phyloP scores from a whole-genome alignment of 305 asterid species.

The Fraxinus xanthoxyloides region DNA sequence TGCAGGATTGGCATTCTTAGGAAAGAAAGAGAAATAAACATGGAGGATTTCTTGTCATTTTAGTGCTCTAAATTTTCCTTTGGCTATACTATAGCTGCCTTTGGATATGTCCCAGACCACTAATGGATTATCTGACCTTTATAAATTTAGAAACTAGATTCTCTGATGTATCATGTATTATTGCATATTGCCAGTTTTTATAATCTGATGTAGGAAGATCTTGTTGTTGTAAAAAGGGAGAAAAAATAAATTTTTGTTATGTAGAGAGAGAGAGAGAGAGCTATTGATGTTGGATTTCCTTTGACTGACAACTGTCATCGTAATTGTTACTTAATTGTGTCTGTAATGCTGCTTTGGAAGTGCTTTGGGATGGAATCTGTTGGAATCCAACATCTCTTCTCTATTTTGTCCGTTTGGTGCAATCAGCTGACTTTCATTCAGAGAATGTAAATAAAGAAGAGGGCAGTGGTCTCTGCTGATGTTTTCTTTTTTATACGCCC shows the following conservation, averaged over 20 bases:
- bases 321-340: not conserved
- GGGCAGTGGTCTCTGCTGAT: not conserved
- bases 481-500: not conserved
- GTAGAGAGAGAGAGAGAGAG: not conserved
- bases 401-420: not conserved
- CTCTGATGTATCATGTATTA: not conserved
- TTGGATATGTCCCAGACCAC: not conserved
- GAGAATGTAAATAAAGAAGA: not conserved
- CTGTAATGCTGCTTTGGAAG: not conserved
- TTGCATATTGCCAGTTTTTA: not conserved
- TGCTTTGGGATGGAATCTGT: not conserved
- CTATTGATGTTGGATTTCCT: not conserved
- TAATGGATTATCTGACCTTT: not conserved
- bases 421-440: not conserved
- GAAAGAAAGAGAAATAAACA: not conserved
- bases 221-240: not conserved
- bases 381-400: not conserved
- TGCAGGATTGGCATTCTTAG: not conserved
- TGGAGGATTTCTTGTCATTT: not conserved
- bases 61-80: not conserved
- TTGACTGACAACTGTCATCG: not conserved
- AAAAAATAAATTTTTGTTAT: not conserved
- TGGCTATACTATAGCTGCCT: not conserved
- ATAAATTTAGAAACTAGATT: not conserved
- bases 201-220: not conserved